These are phyloP conservation scores for Creolimax fragrantissima DNA, from an alignment of 78 protist species.

Conservation along the genomic window DNA sequence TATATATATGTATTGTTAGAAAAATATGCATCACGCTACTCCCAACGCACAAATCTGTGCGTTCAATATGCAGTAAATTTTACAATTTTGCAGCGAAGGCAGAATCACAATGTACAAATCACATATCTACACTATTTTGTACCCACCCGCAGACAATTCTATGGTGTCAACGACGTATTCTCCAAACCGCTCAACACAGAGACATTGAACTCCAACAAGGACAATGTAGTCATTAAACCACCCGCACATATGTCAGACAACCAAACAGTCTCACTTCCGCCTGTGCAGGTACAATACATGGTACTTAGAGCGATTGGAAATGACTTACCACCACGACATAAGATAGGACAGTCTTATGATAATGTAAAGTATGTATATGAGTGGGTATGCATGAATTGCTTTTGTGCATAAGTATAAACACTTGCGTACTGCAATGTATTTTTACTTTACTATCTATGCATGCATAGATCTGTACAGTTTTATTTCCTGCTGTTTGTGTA, in stretches of 20 bases:
- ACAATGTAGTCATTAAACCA: background rate
- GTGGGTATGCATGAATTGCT: background rate
- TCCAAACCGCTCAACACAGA: background rate
- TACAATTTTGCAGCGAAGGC: too few relatives aligned
- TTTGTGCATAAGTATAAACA: background rate
- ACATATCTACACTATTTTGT: background rate
- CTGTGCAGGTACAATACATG: background rate
- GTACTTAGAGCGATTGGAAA: conserved; percentile 18
- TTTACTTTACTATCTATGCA: too few relatives aligned
- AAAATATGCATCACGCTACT: too few relatives aligned
- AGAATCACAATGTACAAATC: background rate
- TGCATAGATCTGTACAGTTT: too few relatives aligned
- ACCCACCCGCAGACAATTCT: background rate
- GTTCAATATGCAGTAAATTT: too few relatives aligned
- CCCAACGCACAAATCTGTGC: too few relatives aligned
- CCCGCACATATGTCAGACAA: background rate
- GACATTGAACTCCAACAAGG: background rate
- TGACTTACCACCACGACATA: conserved; percentile 24
- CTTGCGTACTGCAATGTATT: too few relatives aligned
- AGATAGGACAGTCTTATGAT: conserved; percentile 21
- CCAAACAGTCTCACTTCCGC: background rate
- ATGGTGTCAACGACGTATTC: background rate
- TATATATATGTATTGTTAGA: too few relatives aligned
- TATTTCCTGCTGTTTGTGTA: background rate
- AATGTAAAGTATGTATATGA: background rate